Percentiles rank a stretch among this genome's conserved stretches.
Conservation (phyloP, 1,284 basidiomycete species). For the Ceratobasidium papillatum region DNA sequence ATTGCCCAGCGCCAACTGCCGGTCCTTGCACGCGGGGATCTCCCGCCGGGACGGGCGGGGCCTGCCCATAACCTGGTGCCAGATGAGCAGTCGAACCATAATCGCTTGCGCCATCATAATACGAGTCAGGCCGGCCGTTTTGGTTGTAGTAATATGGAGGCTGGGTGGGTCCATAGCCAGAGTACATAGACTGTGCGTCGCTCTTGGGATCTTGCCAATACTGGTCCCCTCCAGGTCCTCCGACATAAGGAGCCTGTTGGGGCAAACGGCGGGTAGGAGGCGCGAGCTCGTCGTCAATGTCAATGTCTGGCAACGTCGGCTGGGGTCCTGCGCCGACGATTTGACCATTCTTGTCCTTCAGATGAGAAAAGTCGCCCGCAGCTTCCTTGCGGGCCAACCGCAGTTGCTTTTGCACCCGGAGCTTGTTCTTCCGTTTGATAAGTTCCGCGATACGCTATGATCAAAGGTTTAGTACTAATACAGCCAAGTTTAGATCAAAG, state of each 20-base stretch:
- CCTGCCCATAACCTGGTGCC: constrained; percentile 16
- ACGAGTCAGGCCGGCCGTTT: constrained; percentile 33
- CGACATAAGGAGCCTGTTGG: constrained; percentile 10
- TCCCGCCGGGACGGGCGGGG: constrained; percentile 22
- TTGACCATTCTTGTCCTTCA: constrained; percentile 94
- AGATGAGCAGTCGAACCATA: constrained; percentile 38
- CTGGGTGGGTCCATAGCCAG: constrained; percentile 14
- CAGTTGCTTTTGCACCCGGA: constrained; percentile 82
- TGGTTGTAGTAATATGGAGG: constrained; percentile 8
- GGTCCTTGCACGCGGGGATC: constrained; percentile 31
- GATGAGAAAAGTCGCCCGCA: constrained; percentile 85
- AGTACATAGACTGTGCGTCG: constrained; percentile 32
- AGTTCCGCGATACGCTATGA: constrained; percentile 86
- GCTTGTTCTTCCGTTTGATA: constrained; percentile 90
- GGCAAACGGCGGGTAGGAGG: constrained; percentile 17
- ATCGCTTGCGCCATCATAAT: constrained; percentile 35
- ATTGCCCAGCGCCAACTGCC: background rate
- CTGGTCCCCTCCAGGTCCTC: background rate
- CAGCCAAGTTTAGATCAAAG: constrained; percentile 24
- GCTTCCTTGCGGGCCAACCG: constrained; percentile 91
- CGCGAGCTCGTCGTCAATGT: constrained; percentile 74
- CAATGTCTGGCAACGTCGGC: constrained; percentile 93
- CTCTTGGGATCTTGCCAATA: constrained; percentile 32
- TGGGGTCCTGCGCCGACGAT: constrained; percentile 87
- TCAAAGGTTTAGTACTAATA: background rate